Evolutionary conservation across 1,284 basidiomycete genomes (phyloP).

Genomic region (Irpex sp.): DNA sequence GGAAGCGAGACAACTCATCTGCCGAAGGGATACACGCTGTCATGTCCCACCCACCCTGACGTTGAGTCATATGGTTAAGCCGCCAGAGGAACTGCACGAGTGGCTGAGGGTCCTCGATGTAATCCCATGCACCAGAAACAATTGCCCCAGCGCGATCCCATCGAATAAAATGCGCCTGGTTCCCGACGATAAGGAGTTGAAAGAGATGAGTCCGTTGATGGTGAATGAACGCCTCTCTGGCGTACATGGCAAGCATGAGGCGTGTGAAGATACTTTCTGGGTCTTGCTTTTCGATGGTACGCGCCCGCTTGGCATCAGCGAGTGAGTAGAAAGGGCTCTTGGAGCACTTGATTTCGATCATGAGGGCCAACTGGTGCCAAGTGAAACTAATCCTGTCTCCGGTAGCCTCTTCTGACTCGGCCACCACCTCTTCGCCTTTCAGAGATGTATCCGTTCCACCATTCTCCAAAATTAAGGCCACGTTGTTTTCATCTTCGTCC

Average conservation of each 20-base stretch:
- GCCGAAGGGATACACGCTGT: background rate
- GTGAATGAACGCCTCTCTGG: background rate
- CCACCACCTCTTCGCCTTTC: too few relatives aligned
- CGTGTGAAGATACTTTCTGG: background rate
- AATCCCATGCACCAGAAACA: background rate
- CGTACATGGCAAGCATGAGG: background rate
- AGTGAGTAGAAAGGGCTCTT: background rate
- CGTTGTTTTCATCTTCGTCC: too few relatives aligned
- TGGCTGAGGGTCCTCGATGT: background rate
- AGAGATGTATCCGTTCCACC: too few relatives aligned
- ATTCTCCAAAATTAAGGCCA: too few relatives aligned
- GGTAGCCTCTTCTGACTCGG: background rate
- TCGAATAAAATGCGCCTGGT: background rate
- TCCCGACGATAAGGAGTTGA: background rate
- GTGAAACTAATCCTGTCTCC: background rate
- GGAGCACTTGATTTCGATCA: background rate
- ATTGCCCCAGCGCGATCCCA: background rate
- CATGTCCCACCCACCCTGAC: background rate
- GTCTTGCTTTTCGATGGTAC: background rate
- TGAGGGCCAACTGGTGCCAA: background rate
- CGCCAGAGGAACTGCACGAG: background rate
- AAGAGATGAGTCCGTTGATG: background rate
- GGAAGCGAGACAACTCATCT: background rate
- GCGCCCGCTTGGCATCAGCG: background rate
- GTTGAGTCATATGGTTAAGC: background rate